These are phyloP conservation scores for Leccinum griseonigrum DNA, from an alignment of 1,284 basidiomycete species.

Conservation along the genomic window DNA sequence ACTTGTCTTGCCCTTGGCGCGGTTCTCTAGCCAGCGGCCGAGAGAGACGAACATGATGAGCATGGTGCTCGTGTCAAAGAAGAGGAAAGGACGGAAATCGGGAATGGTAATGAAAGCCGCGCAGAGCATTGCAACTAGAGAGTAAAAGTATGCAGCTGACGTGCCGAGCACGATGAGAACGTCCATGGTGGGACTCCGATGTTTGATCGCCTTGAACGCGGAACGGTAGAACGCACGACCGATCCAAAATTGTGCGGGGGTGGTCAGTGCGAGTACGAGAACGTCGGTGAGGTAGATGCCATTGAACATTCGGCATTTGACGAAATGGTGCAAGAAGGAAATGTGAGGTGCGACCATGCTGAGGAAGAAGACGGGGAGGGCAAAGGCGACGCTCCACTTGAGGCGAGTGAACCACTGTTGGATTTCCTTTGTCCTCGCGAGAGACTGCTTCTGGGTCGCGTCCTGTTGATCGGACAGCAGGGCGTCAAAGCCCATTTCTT, in stretches of 20 bases:
- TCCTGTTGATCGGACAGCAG: slow-evolving; percentile 82
- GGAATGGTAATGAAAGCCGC: slow-evolving; percentile 64
- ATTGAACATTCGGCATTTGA: slow-evolving; percentile 50
- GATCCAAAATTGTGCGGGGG: slow-evolving; percentile 93
- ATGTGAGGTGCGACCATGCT: slow-evolving; percentile 87
- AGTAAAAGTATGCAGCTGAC: slow-evolving; percentile 91
- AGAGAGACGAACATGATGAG: slow-evolving; percentile 96
- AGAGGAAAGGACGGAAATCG: slow-evolving; percentile 80
- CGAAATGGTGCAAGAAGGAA: slow-evolving; percentile 50
- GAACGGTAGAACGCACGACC: slow-evolving; percentile 86
- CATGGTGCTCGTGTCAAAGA: slow-evolving; percentile 99
- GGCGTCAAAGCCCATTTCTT: slow-evolving; percentile 90
- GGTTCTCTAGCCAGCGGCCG: slow-evolving; percentile 94
- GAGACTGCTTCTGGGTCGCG: slow-evolving; percentile 85
- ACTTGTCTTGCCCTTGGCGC: slow-evolving; percentile 95
- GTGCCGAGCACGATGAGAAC: slow-evolving; percentile 96
- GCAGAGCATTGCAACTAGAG: slow-evolving; percentile 68
- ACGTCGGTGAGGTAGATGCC: slow-evolving; percentile 85
- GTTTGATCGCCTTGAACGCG: slow-evolving; percentile 89
- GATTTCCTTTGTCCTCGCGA: slow-evolving; percentile 91
- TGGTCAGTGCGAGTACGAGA: slow-evolving; percentile 79
- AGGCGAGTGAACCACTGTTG: slow-evolving; percentile 88
- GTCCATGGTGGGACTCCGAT: slow-evolving; percentile 93
- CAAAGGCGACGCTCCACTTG: slow-evolving; percentile 74
- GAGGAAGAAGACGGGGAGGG: slow-evolving; percentile 90